Evolutionary conservation across 768 basidiomycete species (phyloP).

Genomic region (Leccinum boreale): DNA sequence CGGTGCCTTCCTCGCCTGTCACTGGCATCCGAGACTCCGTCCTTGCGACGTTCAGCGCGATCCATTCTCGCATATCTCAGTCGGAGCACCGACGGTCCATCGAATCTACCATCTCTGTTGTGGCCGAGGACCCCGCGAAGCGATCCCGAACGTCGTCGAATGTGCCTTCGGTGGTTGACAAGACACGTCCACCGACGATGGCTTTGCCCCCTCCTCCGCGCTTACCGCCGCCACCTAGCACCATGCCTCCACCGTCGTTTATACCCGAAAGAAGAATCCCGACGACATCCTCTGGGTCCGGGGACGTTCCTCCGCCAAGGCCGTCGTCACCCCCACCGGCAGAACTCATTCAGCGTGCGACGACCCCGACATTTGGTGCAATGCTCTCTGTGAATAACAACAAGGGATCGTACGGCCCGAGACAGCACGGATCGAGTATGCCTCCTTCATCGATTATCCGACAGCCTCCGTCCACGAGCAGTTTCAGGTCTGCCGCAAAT

Average conservation of each 20-base stretch:
- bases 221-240: conserved; percentile 65
- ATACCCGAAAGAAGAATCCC: conserved; percentile 65
- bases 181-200: conserved; percentile 84
- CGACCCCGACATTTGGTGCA: conserved; percentile 76
- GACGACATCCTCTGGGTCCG: conserved; percentile 41
- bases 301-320: conserved; percentile 72
- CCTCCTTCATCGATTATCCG: conserved; percentile 65
- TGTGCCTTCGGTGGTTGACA: conserved; percentile 57
- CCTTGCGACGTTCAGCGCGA: conserved; percentile 40
- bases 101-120: conserved; percentile 64
- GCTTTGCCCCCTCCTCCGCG: conserved; percentile 76
- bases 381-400: conserved; percentile 57
- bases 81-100: conserved; percentile 69
- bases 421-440: conserved; percentile 73
- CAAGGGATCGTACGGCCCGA: conserved; percentile 42
- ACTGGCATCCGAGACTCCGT: conserved; percentile 50
- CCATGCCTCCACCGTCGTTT: conserved; percentile 73
- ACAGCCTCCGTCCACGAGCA: conserved; percentile 73
- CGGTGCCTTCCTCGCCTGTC: conserved; percentile 33
- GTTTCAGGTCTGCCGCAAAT: conserved; percentile 74
- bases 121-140: conserved; percentile 42
- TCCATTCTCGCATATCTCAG: conserved; percentile 48
- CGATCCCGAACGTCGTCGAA: conserved; percentile 64
- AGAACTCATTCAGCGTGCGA: conserved; percentile 89
- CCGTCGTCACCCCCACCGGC: conserved; percentile 92